Evolutionary conservation across 306 rosid genomes (phyloP).

Genomic region (Lithocarpus polystachyus): DNA sequence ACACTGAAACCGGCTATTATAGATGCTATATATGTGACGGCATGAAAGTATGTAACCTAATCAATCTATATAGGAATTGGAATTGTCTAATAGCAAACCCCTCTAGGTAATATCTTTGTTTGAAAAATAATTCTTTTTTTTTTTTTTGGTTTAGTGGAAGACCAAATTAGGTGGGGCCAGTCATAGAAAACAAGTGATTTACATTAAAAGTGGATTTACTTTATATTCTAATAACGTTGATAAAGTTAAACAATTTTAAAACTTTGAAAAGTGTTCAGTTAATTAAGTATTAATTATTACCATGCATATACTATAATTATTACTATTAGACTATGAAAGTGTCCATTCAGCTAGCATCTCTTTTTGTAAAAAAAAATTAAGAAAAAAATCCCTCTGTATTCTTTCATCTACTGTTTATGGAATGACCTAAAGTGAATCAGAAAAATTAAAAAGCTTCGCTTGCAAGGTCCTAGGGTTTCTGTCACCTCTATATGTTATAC

Average conservation of each 20-base stretch:
- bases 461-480: conserved; percentile 23
- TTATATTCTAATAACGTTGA: background rate
- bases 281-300: background rate
- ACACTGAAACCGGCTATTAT: too few species aligned
- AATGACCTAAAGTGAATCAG: conserved; percentile 61
- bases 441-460: conserved; percentile 8
- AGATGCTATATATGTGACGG: too few species aligned
- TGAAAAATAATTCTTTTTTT: too few species aligned
- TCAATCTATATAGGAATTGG: too few species aligned
- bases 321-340: too few species aligned
- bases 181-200: background rate
- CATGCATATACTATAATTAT: too few species aligned
- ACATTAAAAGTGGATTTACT: background rate
- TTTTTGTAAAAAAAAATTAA: background rate
- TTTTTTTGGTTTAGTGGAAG: background rate
- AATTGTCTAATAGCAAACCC: too few species aligned
- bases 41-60: too few species aligned
- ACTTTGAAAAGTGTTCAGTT: background rate
- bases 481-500: conserved; percentile 19
- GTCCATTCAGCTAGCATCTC: background rate
- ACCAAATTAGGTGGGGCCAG: background rate
- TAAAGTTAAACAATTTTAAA: background rate
- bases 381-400: background rate
- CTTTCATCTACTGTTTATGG: conserved; percentile 30
- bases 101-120: too few species aligned